Conservation (phyloP, 257 asterid genomes). For the Rhazya stricta region DNA sequence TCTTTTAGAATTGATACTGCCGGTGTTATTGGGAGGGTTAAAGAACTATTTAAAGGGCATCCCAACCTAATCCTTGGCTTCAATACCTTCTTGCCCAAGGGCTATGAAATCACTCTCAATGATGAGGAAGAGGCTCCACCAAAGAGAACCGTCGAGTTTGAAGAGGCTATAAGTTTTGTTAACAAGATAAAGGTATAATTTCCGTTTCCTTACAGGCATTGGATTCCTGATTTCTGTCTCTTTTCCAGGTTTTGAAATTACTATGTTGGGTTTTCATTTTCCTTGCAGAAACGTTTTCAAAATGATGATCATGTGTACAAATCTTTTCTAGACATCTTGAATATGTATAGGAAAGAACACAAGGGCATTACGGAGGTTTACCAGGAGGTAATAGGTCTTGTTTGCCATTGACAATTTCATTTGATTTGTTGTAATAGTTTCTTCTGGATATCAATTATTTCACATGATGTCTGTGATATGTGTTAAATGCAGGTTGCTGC, state of each 20-base stretch:
- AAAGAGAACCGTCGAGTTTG: conserved; percentile 88
- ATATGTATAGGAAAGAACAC: conserved; percentile 96
- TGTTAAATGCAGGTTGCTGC: conserved; percentile 62
- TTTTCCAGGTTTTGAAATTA: background rate
- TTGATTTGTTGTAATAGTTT: background rate
- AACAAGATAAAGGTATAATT: conserved; percentile 85
- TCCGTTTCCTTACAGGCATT: background rate
- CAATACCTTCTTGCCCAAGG: conserved; percentile 97
- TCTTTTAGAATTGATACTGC: conserved; percentile 77
- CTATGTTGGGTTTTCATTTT: conserved; percentile 16
- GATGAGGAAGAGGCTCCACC: conserved; percentile 87
- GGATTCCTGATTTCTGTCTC: background rate
- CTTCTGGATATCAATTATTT: background rate
- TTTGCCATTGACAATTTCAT: background rate
- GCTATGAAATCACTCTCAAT: conserved; percentile 83
- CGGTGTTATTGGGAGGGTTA: conserved; percentile 91
- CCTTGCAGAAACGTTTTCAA: conserved; percentile 81
- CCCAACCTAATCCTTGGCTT: conserved; percentile 90
- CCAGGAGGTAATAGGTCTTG: conserved; percentile 62
- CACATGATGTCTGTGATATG: background rate
- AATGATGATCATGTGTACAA: conserved; percentile 89
- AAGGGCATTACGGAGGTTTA: conserved; percentile 89
- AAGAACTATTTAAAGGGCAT: conserved; percentile 90
- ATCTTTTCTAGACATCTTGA: conserved; percentile 92
- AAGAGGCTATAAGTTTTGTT: conserved; percentile 92